These are phyloP conservation scores for Clathrospora elynae DNA, from an alignment of 2,329 filamentous ascomycete genomes.

Conservation along the genomic window DNA sequence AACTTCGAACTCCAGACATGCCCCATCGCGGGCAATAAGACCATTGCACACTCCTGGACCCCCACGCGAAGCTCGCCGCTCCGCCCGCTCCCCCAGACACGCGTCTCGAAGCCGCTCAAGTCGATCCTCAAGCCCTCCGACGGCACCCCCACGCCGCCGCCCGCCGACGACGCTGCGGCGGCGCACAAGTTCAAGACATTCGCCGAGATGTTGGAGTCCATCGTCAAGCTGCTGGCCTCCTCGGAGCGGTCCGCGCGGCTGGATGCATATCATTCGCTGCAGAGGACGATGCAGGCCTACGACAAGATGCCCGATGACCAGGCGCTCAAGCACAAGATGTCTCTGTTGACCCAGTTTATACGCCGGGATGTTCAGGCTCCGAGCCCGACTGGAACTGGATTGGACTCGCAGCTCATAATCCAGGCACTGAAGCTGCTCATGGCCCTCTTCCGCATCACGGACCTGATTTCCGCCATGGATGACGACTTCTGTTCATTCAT, in stretches of 20 bases:
- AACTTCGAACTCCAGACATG: slow-evolving; percentile 67
- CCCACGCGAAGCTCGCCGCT: slow-evolving; percentile 51
- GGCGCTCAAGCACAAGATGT: slow-evolving; percentile 69
- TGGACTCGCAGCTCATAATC: slow-evolving; percentile 72
- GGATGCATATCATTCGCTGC: slow-evolving; percentile 85
- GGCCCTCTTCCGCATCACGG: slow-evolving; percentile 74
- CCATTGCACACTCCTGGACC: slow-evolving; percentile 33
- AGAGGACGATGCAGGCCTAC: slow-evolving; percentile 76
- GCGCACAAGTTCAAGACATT: slow-evolving; percentile 64
- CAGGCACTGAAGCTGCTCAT: slow-evolving; percentile 79
- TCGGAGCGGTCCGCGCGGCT: slow-evolving; percentile 72
- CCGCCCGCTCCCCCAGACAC: slow-evolving; percentile 55
- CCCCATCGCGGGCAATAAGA: slow-evolving; percentile 58
- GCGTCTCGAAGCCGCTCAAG: slow-evolving; percentile 63
- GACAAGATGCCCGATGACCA: slow-evolving; percentile 69
- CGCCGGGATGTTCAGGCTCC: slow-evolving; percentile 76
- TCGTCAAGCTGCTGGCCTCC: slow-evolving; percentile 78
- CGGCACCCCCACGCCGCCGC: slow-evolving; percentile 46
- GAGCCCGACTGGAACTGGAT: slow-evolving; percentile 57
- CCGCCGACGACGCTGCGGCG: slow-evolving; percentile 47
- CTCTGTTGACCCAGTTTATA: slow-evolving; percentile 78
- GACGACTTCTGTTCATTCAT: slow-evolving; percentile 81
- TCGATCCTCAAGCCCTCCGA: slow-evolving; percentile 79
- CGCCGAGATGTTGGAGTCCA: slow-evolving; percentile 81
- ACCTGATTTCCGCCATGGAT: slow-evolving; percentile 71